Evolutionary conservation across 2,329 filamentous ascomycete genomes (phyloP), one percentile per base, ranked within the genome.

Genomic region (Sphaerulina populicola): DNA sequence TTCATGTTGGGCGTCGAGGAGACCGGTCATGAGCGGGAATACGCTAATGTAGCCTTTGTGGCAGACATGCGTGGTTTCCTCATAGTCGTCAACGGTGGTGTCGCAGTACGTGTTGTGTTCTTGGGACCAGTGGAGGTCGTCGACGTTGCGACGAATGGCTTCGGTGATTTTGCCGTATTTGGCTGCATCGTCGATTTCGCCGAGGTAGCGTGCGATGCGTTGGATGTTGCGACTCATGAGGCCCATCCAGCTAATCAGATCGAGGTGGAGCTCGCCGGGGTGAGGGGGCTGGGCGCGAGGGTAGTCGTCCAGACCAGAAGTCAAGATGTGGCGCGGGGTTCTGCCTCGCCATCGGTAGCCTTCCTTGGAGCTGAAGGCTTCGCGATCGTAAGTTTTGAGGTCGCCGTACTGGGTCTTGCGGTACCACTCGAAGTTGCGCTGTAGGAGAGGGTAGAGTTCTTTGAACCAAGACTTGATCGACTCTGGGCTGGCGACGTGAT

Each of bases 211-310:
- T 1, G 89, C 88, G 60, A 96, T 86, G 60, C 85, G 86, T 62
- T 82, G 78, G 49, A 98, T 79, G n/a, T 86, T 85, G 58, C 85
- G 82, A 37, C 87, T 85, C 88, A 96, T 94, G 73, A 96, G 81
- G n/a, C 91, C 93, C 71, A 98, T 86, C 93, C 93, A 98, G 47
- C 87, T 87, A 68, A 98, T 86, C 48, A 97, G 77, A 69, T 98
- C 93, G 29, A 94, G 83, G 68, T 98, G 91, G 44, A 98, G 78
- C 79, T 98, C 93, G 63, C 88, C 91, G 0, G 93, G 91, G 68
- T 96, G 90, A 23, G 93, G 93, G 11, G 93, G 90, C 69, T 94
- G 88, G 7, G 93, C 79, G 44, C 93, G 87, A 44, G 93, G 93
- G 66, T 97, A 98, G 71, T 98, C 93, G 64, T 98, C 93, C 1